phyloP scores from a whole-genome alignment of 2,329 filamentous ascomycete species.

The Parafenestella ontariensis region DNA sequence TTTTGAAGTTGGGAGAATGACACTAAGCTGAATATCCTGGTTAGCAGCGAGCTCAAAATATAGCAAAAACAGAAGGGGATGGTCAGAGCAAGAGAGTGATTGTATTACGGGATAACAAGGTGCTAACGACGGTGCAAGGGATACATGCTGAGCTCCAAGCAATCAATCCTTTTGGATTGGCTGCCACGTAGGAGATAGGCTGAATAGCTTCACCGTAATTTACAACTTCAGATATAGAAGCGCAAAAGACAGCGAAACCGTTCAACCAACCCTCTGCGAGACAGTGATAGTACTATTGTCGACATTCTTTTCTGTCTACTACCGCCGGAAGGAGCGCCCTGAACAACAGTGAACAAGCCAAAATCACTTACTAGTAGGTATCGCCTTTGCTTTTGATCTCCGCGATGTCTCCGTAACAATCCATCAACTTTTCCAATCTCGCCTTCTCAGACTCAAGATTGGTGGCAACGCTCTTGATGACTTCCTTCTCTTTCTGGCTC shows the following conservation, averaged over 20 bases:
- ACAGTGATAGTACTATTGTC: neutral
- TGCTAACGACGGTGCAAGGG: conserved; percentile 15
- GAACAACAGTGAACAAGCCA: conserved; percentile 26
- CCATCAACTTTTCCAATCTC: conserved; percentile 53
- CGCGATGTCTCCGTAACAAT: conserved; percentile 51
- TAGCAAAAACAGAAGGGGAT: neutral
- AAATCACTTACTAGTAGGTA: conserved; percentile 53
- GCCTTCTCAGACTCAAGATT: conserved; percentile 52
- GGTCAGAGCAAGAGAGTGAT: conserved; percentile 1
- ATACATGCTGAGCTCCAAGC: conserved; percentile 16
- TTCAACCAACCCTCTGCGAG: conserved; percentile 1
- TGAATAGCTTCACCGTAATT: conserved; percentile 15
- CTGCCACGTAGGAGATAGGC: conserved; percentile 17
- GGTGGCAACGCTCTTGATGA: conserved; percentile 48
- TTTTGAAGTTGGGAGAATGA: conserved; percentile 60
- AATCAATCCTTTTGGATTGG: conserved; percentile 1
- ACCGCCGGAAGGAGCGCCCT: conserved; percentile 8
- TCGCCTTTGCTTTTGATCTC: conserved; percentile 54
- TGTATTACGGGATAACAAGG: conserved; percentile 11
- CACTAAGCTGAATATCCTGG: conserved; percentile 51
- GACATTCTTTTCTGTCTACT: conserved; percentile 1
- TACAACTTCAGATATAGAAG: conserved; percentile 11
- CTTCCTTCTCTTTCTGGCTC: conserved; percentile 46
- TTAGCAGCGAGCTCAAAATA: conserved; percentile 3
- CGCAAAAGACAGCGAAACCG: conserved; percentile 5